A percentile compares a stretch with the other conserved stretches of the same genome.
These are phyloP conservation scores for Punctularia strigosozonata DNA, from an alignment of 768 basidiomycete species.

Conservation along the genomic window DNA sequence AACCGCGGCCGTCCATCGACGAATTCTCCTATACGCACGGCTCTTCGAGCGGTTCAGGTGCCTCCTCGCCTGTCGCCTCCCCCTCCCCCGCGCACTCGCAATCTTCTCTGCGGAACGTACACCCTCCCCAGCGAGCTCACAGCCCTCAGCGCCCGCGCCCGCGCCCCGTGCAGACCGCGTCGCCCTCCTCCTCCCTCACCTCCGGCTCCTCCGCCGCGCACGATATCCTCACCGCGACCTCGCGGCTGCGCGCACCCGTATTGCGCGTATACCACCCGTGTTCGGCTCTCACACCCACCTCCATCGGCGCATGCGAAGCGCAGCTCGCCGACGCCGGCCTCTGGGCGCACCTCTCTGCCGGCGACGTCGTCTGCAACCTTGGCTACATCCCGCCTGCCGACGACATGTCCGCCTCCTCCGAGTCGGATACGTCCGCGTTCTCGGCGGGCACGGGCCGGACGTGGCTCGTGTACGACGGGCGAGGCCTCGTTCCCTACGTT, in stretches of 20 bases:
- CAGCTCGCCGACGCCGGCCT: conserved; percentile 58
- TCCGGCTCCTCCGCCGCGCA: conserved; percentile 32
- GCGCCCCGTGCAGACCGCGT: conserved; percentile 1
- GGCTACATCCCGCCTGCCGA: conserved; percentile 52
- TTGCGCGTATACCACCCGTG: conserved; percentile 70
- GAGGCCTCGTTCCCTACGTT: conserved; percentile 44
- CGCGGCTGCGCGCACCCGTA: conserved; percentile 56
- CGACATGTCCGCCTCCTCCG: conserved; percentile 16
- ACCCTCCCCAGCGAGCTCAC: conserved; percentile 12
- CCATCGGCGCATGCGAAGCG: conserved; percentile 48
- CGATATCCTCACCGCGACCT: conserved; percentile 49
- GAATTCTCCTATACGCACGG: no score
- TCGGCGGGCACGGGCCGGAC: conserved; percentile 20
- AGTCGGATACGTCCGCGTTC: conserved; percentile 13
- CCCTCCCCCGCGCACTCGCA: no score
- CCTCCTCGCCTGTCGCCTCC: conserved; percentile 9
- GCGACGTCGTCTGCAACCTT: conserved; percentile 73
- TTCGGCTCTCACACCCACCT: conserved; percentile 32
- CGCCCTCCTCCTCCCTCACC: conserved; percentile 3
- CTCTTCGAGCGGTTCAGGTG: conserved; percentile 6
- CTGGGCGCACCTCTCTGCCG: conserved; percentile 65
- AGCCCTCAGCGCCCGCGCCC: conserved; percentile 5
- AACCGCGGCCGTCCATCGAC: no score
- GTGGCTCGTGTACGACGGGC: conserved; percentile 72
- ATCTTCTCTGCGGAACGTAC: conserved; percentile 10